A percentile compares a stretch with the other conserved stretches of the same genome.
These are phyloP conservation scores for Floccularia luteovirens DNA, from an alignment of 768 basidiomycete genomes.

Conservation along the genomic window DNA sequence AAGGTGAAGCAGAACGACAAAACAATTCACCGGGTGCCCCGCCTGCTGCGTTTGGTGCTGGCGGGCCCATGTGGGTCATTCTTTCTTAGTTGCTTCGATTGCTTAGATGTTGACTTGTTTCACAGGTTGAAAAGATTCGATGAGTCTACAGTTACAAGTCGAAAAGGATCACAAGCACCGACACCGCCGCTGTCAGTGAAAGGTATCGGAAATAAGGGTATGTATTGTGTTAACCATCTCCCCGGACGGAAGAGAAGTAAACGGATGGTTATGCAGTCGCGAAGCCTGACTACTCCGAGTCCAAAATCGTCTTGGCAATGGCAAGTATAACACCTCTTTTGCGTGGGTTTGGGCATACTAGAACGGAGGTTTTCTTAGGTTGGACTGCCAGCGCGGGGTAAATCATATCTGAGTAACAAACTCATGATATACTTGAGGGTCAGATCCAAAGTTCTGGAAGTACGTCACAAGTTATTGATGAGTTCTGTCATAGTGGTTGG, in stretches of 20 bases:
- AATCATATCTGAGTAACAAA: slow-evolving; percentile 98
- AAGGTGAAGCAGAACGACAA: slow-evolving; percentile 22
- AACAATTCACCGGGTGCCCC: slow-evolving; percentile 36
- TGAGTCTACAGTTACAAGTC: slow-evolving; percentile 62
- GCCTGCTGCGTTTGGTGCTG: slow-evolving; percentile 63
- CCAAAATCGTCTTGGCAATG: slow-evolving; percentile 98
- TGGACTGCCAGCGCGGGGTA: slow-evolving; percentile 95
- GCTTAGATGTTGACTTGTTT: not conserved
- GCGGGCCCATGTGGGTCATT: slow-evolving; percentile 58
- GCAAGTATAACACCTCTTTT: slow-evolving; percentile 27
- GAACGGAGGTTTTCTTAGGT: slow-evolving; percentile 69
- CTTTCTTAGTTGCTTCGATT: slow-evolving; percentile 1
- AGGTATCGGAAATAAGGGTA: slow-evolving; percentile 87
- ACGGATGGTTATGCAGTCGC: slow-evolving; percentile 45
- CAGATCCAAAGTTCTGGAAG: too few relatives aligned
- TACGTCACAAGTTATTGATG: too few relatives aligned
- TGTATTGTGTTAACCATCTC: slow-evolving; percentile 5
- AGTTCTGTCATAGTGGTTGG: slow-evolving; percentile 70
- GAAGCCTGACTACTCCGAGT: slow-evolving; percentile 97
- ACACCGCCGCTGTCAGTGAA: slow-evolving; percentile 81
- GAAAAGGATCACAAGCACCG: slow-evolving; percentile 63
- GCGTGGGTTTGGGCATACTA: too few relatives aligned
- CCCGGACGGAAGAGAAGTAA: not conserved
- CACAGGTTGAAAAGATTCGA: slow-evolving; percentile 78
- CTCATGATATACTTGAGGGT: slow-evolving; percentile 94